Evolutionary conservation across 345 rosid species (phyloP), one percentile per base, ranked within the genome.

Genomic region (Syzygium jambos): DNA sequence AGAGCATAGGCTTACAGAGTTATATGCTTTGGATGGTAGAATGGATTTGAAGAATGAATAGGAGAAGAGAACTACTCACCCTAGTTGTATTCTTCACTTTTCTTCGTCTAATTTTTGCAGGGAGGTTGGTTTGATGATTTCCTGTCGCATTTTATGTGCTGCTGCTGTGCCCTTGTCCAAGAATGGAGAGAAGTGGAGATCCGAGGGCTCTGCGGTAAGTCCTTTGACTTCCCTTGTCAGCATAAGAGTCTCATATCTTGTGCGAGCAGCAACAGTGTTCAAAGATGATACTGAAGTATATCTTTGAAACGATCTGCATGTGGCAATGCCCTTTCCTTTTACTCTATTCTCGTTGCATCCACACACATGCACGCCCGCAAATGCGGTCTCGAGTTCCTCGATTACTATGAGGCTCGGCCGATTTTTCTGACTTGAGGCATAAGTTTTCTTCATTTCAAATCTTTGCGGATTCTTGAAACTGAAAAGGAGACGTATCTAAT

Each of bases 151-250:
- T 68, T 98, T 54, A 95, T 98, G 98, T 98, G 99, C 86, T 98
- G 99, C 91, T 98, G 99, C 89, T 98, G 99, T 85, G 97, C 99
- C 51, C 99, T 98, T 52, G 99, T 98, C 86, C 99, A 96, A 95
- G 99, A 98, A 92, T 95, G 94, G 90, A 94, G 99, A 88, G 99
- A 98, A 94, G 96, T 98, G 49, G 98, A 98, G 92, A 93, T 93
- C 87, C 98, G 99, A 43, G 96, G 98, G 54, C 92, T 89, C 78
- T 91, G 94, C 56, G 98, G 99, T 95, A 92, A 77, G 91, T 88
- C 43, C 22, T 46, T 55, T 22, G 11, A 34, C 53, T 46, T n/a
- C 56, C 19, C 52, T 27, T 52, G 41, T 41, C 61, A 7, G 61
- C 46, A 51, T 65, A 38, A 41, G 43, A 41, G 21, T 29, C 51